Base-by-base conservation (phyloP, 768 basidiomycete genomes). In the Lanmaoa pseudosensibilis region DNA sequence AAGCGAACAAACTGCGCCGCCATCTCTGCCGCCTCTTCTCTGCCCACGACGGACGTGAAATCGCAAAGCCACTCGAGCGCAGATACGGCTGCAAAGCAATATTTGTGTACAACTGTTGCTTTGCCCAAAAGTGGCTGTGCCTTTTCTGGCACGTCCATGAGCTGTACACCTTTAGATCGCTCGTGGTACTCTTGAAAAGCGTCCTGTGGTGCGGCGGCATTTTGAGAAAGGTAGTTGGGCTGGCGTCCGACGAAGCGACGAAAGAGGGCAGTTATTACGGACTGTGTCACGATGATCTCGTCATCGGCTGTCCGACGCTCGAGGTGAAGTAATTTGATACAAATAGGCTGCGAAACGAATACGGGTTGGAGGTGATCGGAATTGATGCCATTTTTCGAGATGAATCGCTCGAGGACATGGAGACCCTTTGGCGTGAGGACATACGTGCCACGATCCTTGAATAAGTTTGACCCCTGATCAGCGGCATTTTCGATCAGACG, bases 391-490 rank as follows among this genome's bases (percentile, higher is more conserved):
- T 99, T 98, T 81, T 96, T 98, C 73, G 88, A 90, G 78, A 98
- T 97, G 80, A 99, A 99, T n/a, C 97, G 88, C 70, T 99, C 97
- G 61, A 99, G 86, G 66, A 99, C 92, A 67, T 99, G 97, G 50
- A 98, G 87, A 50, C 97, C 97, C 77, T 99, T 99, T 16, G 97
- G 92, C 13, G 97, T 98, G 69, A 97, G 82, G 67, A 88, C 83
- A 75, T 94, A 99, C 56, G 98, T 89, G 57, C 96, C 96, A 51
- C 97, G 89, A 65, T 99, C 97, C 77, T 98, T 98, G 87, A 99
- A 99, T 39, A 91, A 81, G 64, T 88, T 87, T 16, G 90, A 89
- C 23, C 82, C 80, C 34, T 89, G 88, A 75, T 99, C 97, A 18
- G 92, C 85, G 16, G 94, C 96, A 70, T 98, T 98, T 75, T 98